A percentile compares a stretch with the other conserved stretches of the same genome.
These are phyloP conservation scores for Prunus armeniaca DNA, from an alignment of 306 rosid genomes.

Conservation along the genomic window DNA sequence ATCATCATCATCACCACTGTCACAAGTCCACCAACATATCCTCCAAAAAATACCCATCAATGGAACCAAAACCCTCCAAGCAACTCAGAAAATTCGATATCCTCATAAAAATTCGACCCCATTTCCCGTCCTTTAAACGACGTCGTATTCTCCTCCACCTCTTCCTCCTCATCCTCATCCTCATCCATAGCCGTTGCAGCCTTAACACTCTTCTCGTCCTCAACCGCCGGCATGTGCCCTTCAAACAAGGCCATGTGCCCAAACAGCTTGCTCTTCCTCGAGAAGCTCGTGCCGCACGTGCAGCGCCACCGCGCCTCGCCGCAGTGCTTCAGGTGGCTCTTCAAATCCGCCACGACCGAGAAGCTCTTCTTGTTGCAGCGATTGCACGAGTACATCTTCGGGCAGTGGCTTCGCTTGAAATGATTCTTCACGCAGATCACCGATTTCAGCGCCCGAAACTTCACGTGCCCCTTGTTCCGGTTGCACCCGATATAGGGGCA, in stretches of 20 bases:
- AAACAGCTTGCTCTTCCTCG: constrained; percentile 76
- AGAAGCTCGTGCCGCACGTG: constrained; percentile 82
- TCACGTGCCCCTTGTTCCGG: constrained; percentile 54
- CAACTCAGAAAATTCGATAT: constrained; percentile 36
- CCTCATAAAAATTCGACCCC: constrained; percentile 15
- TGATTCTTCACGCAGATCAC: constrained; percentile 75
- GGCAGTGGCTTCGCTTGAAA: constrained; percentile 92
- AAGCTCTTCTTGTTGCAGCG: constrained; percentile 74
- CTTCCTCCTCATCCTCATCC: constrained; percentile 21
- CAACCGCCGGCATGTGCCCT: constrained; percentile 82
- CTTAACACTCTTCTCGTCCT: constrained; percentile 32
- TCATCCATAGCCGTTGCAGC: constrained; percentile 13
- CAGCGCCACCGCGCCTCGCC: constrained; percentile 70
- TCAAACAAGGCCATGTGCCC: constrained; percentile 77
- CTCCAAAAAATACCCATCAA: constrained; percentile 30
- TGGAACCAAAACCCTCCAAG: constrained; percentile 45
- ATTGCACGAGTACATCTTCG: constrained; percentile 71
- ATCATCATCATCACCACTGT: neutral
- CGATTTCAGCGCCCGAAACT: constrained; percentile 68
- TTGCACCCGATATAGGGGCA: constrained; percentile 77
- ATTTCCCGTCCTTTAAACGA: neutral
- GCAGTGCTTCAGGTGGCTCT: constrained; percentile 70
- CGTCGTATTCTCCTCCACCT: neutral
- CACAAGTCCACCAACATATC: constrained; percentile 30
- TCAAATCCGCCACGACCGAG: constrained; percentile 75